These are phyloP conservation scores for Fulvia fulva DNA, from an alignment of 2,329 filamentous ascomycete genomes.

Conservation along the genomic window DNA sequence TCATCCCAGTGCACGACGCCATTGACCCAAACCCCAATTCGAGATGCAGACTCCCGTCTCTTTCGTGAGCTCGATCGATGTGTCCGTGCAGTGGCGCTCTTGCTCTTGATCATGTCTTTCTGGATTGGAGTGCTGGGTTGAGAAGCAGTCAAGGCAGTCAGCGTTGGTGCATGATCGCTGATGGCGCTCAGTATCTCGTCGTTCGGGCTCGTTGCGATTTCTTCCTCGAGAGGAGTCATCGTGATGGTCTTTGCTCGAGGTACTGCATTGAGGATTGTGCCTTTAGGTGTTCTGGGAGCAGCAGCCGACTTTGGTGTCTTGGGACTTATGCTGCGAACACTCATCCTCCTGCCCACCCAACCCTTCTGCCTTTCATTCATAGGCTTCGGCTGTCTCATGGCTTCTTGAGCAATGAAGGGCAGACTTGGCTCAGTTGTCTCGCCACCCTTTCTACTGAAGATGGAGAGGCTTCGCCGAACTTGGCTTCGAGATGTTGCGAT, in stretches of 20 bases:
- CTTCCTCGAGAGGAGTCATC: constrained; percentile 33
- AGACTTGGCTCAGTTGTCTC: constrained; percentile 24
- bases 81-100: constrained; percentile 6
- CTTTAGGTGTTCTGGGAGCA: constrained; percentile 10
- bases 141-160: constrained; percentile 19
- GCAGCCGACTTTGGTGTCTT: neutral
- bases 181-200: constrained; percentile 38
- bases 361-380: constrained; percentile 23
- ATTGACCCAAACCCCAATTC: constrained; percentile 44
- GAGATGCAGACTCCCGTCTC: constrained; percentile 28
- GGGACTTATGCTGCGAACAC: constrained; percentile 6
- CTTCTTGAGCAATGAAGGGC: constrained; percentile 20
- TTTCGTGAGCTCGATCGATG: constrained; percentile 19
- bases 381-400: constrained; percentile 16
- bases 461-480: constrained; percentile 32
- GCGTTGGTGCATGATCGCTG: constrained; percentile 20
- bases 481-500: neutral
- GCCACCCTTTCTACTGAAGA: constrained; percentile 36
- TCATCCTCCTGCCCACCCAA: constrained; percentile 22
- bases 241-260: constrained; percentile 26
- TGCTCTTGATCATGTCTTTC: constrained; percentile 9
- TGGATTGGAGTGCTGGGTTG: constrained; percentile 23
- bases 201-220: constrained; percentile 40
- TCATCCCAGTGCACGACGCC: constrained; percentile 42
- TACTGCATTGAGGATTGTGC: constrained; percentile 33